These are phyloP conservation scores for Castanopsis chinensis DNA, from an alignment of 306 rosid species.

Conservation along the genomic window DNA sequence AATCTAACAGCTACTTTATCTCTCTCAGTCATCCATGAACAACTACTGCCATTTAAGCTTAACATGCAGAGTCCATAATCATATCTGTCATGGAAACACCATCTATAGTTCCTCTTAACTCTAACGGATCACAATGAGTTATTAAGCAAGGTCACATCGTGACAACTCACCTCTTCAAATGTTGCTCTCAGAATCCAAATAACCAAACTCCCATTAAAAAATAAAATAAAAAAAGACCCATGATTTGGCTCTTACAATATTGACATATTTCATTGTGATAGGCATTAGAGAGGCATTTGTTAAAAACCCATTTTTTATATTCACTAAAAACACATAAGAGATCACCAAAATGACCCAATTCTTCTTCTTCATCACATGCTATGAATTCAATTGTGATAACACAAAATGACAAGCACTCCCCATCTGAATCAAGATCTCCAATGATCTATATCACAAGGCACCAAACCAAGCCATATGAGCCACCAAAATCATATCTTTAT, in stretches of 20 bases:
- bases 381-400: not conserved
- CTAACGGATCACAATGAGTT: not conserved
- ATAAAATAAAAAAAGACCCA: not conserved
- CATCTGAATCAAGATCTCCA: not conserved
- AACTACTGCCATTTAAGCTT: not conserved
- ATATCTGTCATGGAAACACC: not conserved
- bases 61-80: not conserved
- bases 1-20: not conserved
- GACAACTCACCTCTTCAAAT: constrained; percentile 4
- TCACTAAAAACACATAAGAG: not conserved
- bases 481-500: not conserved
- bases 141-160: constrained; percentile 12
- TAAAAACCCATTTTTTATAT: not conserved
- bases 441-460: not conserved
- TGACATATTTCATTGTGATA: not conserved
- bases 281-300: not conserved
- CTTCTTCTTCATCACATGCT: not conserved
- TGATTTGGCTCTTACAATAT: not conserved
- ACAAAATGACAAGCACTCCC: not conserved
- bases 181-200: not conserved
- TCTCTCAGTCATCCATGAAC: not conserved
- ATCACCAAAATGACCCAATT: not conserved
- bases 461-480: not conserved
- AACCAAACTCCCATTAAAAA: not conserved
- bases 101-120: constrained; percentile 10